Percentiles rank a stretch among this genome's conserved stretches.
Conservation (phyloP, 2,329 filamentous ascomycete species). For the Fusarium guadeloupense region DNA sequence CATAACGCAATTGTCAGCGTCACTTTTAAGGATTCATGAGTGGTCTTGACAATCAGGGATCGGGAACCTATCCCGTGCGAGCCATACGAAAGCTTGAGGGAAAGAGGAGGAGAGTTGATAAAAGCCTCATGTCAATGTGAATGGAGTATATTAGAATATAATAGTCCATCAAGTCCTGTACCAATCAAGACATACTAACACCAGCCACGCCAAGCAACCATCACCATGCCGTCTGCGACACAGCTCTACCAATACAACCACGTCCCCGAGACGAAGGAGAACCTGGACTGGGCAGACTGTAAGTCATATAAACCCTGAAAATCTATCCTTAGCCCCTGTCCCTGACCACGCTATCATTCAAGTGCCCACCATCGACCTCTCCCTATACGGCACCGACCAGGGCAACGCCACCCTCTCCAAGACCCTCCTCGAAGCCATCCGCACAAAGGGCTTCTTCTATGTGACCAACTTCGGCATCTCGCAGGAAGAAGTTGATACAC, state of each 20-base stretch:
- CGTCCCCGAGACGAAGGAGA: conserved; percentile 50
- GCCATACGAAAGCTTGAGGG: no score
- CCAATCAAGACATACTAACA: no score
- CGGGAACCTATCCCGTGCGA: no score
- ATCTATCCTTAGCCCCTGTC: background rate
- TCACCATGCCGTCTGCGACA: conserved; percentile 47
- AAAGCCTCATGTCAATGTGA: no score
- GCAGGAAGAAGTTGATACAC: conserved; percentile 65
- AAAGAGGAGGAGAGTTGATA: no score
- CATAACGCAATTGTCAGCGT: no score
- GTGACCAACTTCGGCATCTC: conserved; percentile 68
- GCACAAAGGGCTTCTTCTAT: conserved; percentile 46
- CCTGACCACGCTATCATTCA: background rate
- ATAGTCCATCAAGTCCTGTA: no score
- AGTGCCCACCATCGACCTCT: conserved; percentile 49
- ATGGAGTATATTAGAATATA: no score
- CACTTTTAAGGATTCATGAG: no score
- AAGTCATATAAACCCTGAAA: background rate
- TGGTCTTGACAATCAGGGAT: no score
- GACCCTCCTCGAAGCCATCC: conserved; percentile 47
- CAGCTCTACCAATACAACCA: conserved; percentile 48
- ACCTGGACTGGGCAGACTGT: conserved; percentile 52
- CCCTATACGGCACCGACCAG: conserved; percentile 46
- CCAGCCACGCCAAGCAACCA: no score
- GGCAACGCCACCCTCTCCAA: conserved; percentile 45